Conservation (phyloP, 208 protist genomes). For the Acanthamoeba royreba region DNA sequence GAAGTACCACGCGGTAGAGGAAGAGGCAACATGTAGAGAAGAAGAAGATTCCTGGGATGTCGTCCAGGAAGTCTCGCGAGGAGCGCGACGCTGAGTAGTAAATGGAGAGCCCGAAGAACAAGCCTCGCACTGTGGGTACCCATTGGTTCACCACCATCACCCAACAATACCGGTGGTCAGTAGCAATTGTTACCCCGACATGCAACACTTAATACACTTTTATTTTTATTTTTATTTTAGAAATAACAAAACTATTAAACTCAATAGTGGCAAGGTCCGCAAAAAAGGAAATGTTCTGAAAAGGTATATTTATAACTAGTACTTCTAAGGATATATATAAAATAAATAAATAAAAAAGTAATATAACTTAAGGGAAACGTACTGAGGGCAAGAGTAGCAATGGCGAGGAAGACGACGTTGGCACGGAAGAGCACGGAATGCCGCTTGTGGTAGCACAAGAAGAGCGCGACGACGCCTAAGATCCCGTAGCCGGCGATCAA, state of each 20-base stretch:
- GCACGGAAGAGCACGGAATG: background rate
- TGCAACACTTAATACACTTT: background rate
- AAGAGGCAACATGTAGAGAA: background rate
- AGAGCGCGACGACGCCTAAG: background rate
- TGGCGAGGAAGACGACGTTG: background rate
- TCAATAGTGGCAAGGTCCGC: too few relatives aligned
- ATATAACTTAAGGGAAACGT: background rate
- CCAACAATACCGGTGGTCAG: too few relatives aligned
- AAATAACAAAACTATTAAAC: too few relatives aligned
- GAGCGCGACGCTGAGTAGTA: background rate
- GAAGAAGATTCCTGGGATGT: background rate
- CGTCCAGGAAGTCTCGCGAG: background rate
- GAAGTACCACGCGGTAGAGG: background rate
- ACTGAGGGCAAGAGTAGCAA: background rate
- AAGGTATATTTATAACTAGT: too few relatives aligned
- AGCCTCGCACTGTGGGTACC: background rate
- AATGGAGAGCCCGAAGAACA: background rate
- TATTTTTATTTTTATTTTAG: too few relatives aligned
- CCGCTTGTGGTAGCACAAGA: background rate
- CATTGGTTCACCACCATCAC: too few relatives aligned
- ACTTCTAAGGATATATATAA: background rate
- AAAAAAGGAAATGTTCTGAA: too few relatives aligned
- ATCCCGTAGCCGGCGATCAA: background rate
- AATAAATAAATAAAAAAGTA: background rate
- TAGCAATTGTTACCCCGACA: too few relatives aligned